phyloP scores from a whole-genome alignment of 106 monocot species.

The Allium fistulosum region DNA sequence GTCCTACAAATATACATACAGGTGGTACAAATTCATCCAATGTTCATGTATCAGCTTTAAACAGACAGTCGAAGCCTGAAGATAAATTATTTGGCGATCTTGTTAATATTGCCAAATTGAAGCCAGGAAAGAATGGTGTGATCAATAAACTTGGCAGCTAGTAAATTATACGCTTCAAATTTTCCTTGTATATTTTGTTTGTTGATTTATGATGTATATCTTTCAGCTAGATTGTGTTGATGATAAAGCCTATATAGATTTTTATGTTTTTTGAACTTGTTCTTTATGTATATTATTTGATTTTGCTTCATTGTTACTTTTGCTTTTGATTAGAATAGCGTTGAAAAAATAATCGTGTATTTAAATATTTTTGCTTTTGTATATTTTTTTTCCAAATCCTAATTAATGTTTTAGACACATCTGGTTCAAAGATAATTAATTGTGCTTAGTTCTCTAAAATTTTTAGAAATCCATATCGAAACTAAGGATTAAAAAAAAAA shows the following conservation, averaged over 20 bases:
- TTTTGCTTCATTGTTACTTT: background rate
- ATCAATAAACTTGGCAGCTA: slow-evolving; percentile 15
- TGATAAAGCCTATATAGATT: too few species aligned
- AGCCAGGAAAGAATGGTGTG: slow-evolving; percentile 20
- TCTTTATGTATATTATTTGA: background rate
- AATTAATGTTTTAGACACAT: too few species aligned
- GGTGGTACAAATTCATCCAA: slow-evolving; percentile 2
- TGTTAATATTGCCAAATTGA: slow-evolving; percentile 56
- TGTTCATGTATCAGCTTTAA: slow-evolving; percentile 12
- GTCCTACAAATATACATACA: background rate
- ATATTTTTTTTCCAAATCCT: too few species aligned
- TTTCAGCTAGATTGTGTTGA: background rate
- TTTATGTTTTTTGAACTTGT: background rate
- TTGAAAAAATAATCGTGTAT: too few species aligned
- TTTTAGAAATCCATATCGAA: too few species aligned
- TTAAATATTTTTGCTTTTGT: too few species aligned
- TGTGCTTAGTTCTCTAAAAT: too few species aligned
- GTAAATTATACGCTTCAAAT: slow-evolving; percentile 4
- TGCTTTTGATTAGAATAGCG: too few species aligned
- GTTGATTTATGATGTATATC: background rate
- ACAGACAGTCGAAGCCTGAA: slow-evolving; percentile 43
- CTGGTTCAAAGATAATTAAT: too few species aligned
- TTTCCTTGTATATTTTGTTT: background rate
- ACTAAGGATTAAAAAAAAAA: too few species aligned
- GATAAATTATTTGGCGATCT: slow-evolving; percentile 77